phyloP scores from a whole-genome alignment of 345 rosid species.

The Leavenworthia alabamica region DNA sequence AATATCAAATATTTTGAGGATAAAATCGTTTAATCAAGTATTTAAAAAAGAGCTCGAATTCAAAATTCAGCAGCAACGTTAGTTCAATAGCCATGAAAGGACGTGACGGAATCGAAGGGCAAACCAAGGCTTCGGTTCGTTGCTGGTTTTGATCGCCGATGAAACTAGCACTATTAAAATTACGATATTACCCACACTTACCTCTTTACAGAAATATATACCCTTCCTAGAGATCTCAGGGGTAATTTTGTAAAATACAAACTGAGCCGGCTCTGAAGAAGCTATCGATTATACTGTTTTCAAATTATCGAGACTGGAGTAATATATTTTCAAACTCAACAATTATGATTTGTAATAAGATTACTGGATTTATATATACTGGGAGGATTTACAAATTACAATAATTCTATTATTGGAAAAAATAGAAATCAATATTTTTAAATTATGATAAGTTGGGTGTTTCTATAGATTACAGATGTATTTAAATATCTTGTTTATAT shows the following conservation, averaged over 20 bases:
- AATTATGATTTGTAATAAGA: too few species aligned
- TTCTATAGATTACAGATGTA: too few species aligned
- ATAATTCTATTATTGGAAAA: too few species aligned
- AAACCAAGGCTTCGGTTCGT: conserved; percentile 31
- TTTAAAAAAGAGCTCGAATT: conserved; percentile 34
- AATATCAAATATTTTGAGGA: too few species aligned
- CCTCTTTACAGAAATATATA: neutral
- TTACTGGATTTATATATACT: too few species aligned
- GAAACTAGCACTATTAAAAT: conserved; percentile 32
- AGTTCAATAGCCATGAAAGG: conserved; percentile 47
- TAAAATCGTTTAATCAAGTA: conserved; percentile 10
- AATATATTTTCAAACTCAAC: too few species aligned
- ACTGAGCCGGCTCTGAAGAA: conserved; percentile 21
- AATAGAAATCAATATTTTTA: too few species aligned
- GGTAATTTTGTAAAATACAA: conserved; percentile 11
- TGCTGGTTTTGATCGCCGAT: conserved; percentile 81
- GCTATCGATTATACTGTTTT: conserved; percentile 14
- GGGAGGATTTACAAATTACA: too few species aligned
- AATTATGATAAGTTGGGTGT: too few species aligned
- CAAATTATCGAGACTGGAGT: neutral
- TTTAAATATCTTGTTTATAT: too few species aligned
- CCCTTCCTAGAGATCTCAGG: neutral
- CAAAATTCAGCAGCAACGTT: conserved; percentile 48
- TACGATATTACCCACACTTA: conserved; percentile 39
- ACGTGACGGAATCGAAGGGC: conserved; percentile 35